phyloP scores from a whole-genome alignment of 2,329 filamentous ascomycete species.

The Penicillium sp. region DNA sequence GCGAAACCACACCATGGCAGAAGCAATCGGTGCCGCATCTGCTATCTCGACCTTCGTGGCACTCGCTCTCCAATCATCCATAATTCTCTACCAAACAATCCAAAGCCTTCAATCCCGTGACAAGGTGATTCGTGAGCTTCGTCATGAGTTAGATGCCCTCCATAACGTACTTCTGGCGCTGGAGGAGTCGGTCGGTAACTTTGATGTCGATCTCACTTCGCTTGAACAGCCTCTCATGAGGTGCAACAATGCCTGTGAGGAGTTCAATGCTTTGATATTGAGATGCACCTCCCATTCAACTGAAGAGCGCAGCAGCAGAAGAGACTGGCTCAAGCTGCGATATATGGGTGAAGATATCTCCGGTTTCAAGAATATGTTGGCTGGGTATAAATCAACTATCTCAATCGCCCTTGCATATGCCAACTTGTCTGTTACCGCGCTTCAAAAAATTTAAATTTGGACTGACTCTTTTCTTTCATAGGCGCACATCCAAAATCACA shows the following conservation, averaged over 20 bases:
- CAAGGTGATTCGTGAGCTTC: constrained; percentile 5
- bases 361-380: constrained; percentile 7
- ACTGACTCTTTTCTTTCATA: not conserved
- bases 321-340: constrained; percentile 3
- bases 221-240: constrained; percentile 5
- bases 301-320: constrained; percentile 1
- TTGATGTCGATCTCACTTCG: constrained; percentile 2
- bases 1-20: not conserved
- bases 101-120: constrained; percentile 6
- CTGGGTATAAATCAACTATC: constrained; percentile 7
- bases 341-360: constrained; percentile 7
- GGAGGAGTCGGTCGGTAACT: not conserved
- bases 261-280: constrained; percentile 4
- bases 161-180: constrained; percentile 1
- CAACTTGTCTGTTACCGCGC: constrained; percentile 1
- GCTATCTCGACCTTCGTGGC: constrained; percentile 2
- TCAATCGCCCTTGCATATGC: constrained; percentile 4
- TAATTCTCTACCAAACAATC: constrained; percentile 4
- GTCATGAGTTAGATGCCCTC: constrained; percentile 4
- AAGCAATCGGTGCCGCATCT: constrained; percentile 4
- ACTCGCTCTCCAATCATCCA: constrained; percentile 2
- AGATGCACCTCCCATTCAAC: constrained; percentile 2
- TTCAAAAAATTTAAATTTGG: not conserved
- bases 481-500: not conserved
- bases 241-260: constrained; percentile 5